Percentiles rank a stretch among this genome's conserved stretches.
Evolutionary conservation across 345 rosid genomes (phyloP).

Genomic region (Angophora floribunda): DNA sequence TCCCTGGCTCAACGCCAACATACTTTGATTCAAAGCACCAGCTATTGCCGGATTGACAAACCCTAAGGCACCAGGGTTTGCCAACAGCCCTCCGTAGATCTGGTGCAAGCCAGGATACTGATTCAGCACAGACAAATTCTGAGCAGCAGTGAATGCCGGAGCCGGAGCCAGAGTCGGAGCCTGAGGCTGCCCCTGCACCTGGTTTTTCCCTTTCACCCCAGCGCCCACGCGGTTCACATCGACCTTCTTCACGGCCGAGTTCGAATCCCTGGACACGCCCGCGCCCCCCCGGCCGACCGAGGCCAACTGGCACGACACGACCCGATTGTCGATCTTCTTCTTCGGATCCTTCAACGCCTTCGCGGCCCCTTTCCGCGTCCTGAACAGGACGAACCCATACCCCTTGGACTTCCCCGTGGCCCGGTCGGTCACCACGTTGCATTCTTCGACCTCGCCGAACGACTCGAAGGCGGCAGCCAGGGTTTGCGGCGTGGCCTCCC

Average conservation of each 20-base stretch:
- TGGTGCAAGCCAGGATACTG: constrained; percentile 28
- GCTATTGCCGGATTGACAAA: constrained; percentile 36
- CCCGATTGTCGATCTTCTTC: constrained; percentile 39
- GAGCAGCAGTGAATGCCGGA: constrained; percentile 12
- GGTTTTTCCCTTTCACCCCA: constrained; percentile 6
- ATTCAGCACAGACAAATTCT: constrained; percentile 22
- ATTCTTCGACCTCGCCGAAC: constrained; percentile 66
- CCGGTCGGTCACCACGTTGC: constrained; percentile 5
- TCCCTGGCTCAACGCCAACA: constrained; percentile 6
- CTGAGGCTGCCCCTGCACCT: constrained; percentile 3
- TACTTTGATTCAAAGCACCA: constrained; percentile 3
- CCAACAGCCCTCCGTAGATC: constrained; percentile 38
- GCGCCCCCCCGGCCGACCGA: constrained; percentile 14
- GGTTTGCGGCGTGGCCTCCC: constrained; percentile 67
- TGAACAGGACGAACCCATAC: constrained; percentile 8
- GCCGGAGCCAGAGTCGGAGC: background rate
- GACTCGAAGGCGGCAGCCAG: constrained; percentile 37
- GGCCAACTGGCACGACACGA: constrained; percentile 65
- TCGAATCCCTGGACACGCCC: constrained; percentile 19
- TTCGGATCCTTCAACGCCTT: constrained; percentile 22
- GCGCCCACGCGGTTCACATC: constrained; percentile 16
- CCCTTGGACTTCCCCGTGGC: constrained; percentile 13
- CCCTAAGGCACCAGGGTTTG: constrained; percentile 11
- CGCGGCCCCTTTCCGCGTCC: constrained; percentile 2
- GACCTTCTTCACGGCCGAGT: constrained; percentile 12